phyloP scores from a whole-genome alignment of 805 yeast genomes.

The Teunomyces kruisii region DNA sequence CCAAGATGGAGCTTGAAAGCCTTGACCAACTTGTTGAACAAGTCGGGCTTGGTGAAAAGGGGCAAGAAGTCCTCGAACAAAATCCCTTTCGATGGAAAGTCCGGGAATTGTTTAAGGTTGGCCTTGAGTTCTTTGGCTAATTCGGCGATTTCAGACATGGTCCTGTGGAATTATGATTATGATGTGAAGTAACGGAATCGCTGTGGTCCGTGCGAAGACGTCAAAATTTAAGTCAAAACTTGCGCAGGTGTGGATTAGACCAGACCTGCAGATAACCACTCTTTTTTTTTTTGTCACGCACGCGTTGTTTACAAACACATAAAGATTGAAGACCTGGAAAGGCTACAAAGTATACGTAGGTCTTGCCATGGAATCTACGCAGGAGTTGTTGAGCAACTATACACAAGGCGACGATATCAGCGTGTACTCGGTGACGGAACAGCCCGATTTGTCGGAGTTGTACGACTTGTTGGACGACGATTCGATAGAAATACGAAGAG shows the following conservation, averaged over 20 bases:
- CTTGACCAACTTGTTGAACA: constrained; percentile 76
- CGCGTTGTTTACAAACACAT: constrained; percentile 8
- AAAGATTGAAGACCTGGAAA: too few relatives aligned
- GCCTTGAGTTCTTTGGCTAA: constrained; percentile 39
- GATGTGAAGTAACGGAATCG: too few relatives aligned
- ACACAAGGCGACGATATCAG: constrained; percentile 15
- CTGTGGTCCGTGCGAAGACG: background rate
- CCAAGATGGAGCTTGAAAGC: constrained; percentile 79
- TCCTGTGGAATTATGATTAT: too few relatives aligned
- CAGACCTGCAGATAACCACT: background rate
- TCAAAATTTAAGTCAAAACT: background rate
- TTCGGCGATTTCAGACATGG: constrained; percentile 23
- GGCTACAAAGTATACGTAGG: too few relatives aligned
- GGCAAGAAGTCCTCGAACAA: constrained; percentile 96
- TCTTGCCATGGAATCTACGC: constrained; percentile 10
- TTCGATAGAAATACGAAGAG: constrained; percentile 15
- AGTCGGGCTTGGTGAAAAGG: constrained; percentile 76
- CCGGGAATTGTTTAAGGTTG: constrained; percentile 69
- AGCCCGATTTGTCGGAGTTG: constrained; percentile 9
- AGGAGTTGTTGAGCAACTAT: constrained; percentile 13
- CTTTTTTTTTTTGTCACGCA: background rate
- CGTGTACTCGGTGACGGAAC: constrained; percentile 13
- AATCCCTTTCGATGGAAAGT: constrained; percentile 92
- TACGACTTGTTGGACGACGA: constrained; percentile 17
- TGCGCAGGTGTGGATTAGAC: background rate